Conservation (phyloP, 2,329 filamentous ascomycete genomes). For the Fusarium sp. region DNA sequence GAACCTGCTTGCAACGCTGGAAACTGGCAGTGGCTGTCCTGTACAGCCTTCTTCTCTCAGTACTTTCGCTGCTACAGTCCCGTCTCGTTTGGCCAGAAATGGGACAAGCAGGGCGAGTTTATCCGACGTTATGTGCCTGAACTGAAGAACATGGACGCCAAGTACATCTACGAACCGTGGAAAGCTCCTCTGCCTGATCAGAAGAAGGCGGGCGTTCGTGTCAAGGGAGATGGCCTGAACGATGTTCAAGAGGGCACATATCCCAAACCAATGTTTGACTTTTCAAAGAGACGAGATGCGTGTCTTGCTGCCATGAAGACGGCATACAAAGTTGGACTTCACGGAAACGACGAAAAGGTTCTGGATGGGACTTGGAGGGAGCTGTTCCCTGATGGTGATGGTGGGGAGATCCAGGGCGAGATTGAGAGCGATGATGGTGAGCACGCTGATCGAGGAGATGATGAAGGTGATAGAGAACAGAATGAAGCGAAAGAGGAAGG, state of each 20-base stretch:
- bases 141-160: slow-evolving; percentile 68
- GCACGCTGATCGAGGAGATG: slow-evolving; percentile 47
- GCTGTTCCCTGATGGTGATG: slow-evolving; percentile 54
- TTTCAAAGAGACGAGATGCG: slow-evolving; percentile 67
- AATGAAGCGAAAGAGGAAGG: slow-evolving; percentile 25
- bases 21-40: slow-evolving; percentile 84
- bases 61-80: slow-evolving; percentile 79
- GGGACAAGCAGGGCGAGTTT: slow-evolving; percentile 76
- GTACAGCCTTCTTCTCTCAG: slow-evolving; percentile 79
- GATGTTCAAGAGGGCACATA: slow-evolving; percentile 64
- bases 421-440: slow-evolving; percentile 50
- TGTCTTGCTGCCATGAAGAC: slow-evolving; percentile 78
- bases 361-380: slow-evolving; percentile 68
- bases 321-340: slow-evolving; percentile 73
- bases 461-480: slow-evolving; percentile 39
- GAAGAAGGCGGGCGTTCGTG: slow-evolving; percentile 73
- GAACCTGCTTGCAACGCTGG: slow-evolving; percentile 79
- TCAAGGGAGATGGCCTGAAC: slow-evolving; percentile 65
- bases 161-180: slow-evolving; percentile 85
- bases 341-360: slow-evolving; percentile 72
- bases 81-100: slow-evolving; percentile 79
- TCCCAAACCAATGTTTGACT: slow-evolving; percentile 84
- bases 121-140: slow-evolving; percentile 77
- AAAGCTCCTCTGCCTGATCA: slow-evolving; percentile 77
- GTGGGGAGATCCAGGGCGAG: slow-evolving; percentile 55